Conservation (phyloP, 2,329 filamentous ascomycete genomes). For the Calonectria pauciramosa region DNA sequence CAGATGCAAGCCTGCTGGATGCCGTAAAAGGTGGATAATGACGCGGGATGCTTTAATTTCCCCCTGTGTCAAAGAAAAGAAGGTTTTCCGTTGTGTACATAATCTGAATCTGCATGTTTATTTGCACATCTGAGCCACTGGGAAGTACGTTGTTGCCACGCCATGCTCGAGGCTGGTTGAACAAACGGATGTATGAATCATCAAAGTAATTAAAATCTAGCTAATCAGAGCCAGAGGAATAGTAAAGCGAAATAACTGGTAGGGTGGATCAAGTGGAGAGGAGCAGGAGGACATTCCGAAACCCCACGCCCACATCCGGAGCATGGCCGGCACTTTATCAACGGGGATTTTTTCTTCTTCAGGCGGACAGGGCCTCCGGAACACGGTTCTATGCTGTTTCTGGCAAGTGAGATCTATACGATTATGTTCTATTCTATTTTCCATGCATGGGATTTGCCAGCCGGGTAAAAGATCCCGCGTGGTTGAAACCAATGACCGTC, state of each 20-base stretch:
- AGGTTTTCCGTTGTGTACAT: background rate
- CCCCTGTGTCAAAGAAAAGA: background rate
- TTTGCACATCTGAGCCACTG: background rate
- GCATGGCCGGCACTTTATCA: background rate
- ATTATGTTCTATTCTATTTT: background rate
- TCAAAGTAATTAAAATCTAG: background rate
- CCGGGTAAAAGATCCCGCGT: background rate
- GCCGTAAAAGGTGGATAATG: background rate
- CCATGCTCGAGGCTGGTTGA: background rate
- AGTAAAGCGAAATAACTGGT: background rate
- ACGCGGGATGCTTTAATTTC: background rate
- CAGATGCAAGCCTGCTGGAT: background rate
- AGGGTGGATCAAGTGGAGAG: background rate
- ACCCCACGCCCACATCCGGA: background rate
- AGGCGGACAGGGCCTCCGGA: background rate
- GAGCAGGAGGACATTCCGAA: background rate
- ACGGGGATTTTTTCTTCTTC: background rate
- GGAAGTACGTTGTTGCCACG: background rate
- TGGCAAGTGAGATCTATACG: background rate
- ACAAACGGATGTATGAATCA: too few species aligned
- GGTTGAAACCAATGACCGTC: background rate
- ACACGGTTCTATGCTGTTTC: background rate
- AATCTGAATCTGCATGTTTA: background rate
- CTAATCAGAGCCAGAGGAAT: background rate
- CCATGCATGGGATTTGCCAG: background rate